Base-by-base conservation (phyloP, 331 rosid genomes). In the Pyracantha coccinea region DNA sequence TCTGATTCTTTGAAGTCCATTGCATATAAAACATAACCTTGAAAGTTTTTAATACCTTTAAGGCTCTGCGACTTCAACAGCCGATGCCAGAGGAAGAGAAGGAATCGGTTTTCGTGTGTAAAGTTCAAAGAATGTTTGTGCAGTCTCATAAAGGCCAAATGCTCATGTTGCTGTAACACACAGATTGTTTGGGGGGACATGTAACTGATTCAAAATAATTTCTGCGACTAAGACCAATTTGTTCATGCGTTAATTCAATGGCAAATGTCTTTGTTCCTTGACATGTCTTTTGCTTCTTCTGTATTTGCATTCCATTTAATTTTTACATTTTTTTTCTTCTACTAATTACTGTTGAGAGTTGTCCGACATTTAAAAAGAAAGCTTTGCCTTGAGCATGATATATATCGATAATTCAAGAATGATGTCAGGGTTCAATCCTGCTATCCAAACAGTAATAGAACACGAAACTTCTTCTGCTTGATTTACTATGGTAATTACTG, bases 1-100 rank as follows among this genome's bases (percentile, higher is more conserved):
- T 87, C 78, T 90, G 76, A 89, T 89, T 83, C 93, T 87, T 78
- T 90, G 76, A 89, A 57, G 17, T 74, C 47, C 7, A 82, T 66
- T 83, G 76, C 75, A 52, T 73, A 24, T 45, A 45, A 59, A 60
- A 59, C 72, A 47, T 24, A 28, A 31, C 33, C 21, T 21, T 5
- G 68, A 41, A 33, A 7, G 11, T 52, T 25, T 64, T 62, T n/a
- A 8, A 53, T 35, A 58, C 35, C 55, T 14, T 44, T n/a, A 58
- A 73, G 79, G 53, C 66, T 61, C 45, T 11, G 17, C 38, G 28
- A 65, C 60, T 74, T 61, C 82, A 71, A 50, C 78, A 57, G 60
- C 73, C 72, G 72, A 69, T n/a, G 76, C 71, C 68, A 25, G 75
- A 72, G 71, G 78, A 80, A 66, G 72, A 82, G 75, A 62, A 73